Percentiles rank a stretch among this genome's conserved stretches.
These are phyloP conservation scores for Paraphoma sp. DNA, from an alignment of 2,329 filamentous ascomycete species.

Conservation along the genomic window DNA sequence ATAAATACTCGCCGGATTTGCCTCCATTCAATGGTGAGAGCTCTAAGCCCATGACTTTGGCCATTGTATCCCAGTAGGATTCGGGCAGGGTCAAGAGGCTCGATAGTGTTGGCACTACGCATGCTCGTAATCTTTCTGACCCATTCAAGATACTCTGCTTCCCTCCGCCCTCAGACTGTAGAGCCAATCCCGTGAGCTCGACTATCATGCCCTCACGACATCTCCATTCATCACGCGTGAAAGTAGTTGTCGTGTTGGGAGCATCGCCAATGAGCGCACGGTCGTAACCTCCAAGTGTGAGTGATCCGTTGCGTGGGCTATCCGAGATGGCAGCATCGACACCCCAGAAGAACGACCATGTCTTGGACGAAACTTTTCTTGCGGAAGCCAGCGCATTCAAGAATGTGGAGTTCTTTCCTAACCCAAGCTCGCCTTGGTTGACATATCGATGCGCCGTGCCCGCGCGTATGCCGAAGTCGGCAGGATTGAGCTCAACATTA, in stretches of 20 bases:
- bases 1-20: not conserved
- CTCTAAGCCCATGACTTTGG: not conserved
- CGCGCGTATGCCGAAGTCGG: conserved; percentile 1
- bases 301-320: conserved; percentile 1
- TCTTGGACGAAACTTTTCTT: conserved; percentile 2
- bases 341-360: conserved; percentile 3
- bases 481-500: not conserved
- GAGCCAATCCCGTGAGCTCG: conserved; percentile 1
- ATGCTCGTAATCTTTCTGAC: conserved; percentile 2
- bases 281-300: conserved; percentile 3
- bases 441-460: not conserved
- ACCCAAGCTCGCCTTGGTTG: conserved; percentile 1
- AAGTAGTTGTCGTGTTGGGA: not conserved
- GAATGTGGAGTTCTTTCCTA: not conserved
- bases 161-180: not conserved
- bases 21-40: not conserved
- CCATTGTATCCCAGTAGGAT: conserved; percentile 2
- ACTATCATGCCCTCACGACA: conserved; percentile 7
- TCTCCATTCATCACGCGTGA: conserved; percentile 2
- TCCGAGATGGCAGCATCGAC: not conserved
- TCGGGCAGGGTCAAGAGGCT: conserved; percentile 1
- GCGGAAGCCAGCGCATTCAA: not conserved
- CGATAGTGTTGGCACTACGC: not conserved
- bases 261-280: not conserved
- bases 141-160: not conserved